phyloP scores from a whole-genome alignment of 768 basidiomycete species.

The Suillus americanus region DNA sequence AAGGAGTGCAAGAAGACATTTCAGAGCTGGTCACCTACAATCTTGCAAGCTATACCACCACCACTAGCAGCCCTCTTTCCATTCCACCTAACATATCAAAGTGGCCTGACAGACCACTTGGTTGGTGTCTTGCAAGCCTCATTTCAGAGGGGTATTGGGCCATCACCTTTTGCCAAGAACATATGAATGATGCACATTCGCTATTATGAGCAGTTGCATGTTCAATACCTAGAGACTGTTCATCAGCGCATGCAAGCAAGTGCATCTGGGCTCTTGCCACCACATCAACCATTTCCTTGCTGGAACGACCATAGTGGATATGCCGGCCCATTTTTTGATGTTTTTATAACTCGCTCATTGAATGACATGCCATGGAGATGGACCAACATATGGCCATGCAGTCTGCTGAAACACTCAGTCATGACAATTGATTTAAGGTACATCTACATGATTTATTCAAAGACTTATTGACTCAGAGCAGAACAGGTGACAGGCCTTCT shows the following conservation, averaged over 20 bases:
- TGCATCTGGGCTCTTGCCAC: conserved; percentile 2
- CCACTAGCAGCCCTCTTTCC: conserved; percentile 23
- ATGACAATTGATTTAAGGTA: conserved; percentile 30
- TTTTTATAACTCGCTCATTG: conserved; percentile 28
- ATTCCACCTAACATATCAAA: conserved; percentile 18
- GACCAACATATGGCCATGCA: conserved; percentile 29
- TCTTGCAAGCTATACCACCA: conserved; percentile 21
- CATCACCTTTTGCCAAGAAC: conserved; percentile 25
- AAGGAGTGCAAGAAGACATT: conserved; percentile 21
- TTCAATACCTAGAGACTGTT: conserved; percentile 5
- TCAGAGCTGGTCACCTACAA: conserved; percentile 25
- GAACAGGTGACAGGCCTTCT: no score
- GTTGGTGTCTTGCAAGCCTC: conserved; percentile 19
- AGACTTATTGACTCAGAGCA: no score
- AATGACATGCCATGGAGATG: conserved; percentile 15
- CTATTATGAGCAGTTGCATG: conserved; percentile 18
- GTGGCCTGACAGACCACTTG: conserved; percentile 18
- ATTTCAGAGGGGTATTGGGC: conserved; percentile 23
- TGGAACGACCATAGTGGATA: conserved; percentile 12
- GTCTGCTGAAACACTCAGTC: conserved; percentile 13
- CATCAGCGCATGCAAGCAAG: not conserved
- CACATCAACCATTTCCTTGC: not conserved
- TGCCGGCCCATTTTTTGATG: conserved; percentile 19
- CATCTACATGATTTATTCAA: no score
- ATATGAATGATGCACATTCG: conserved; percentile 19